Evolutionary conservation across 768 basidiomycete species (phyloP).

Genomic region (Boletus coccyginus): DNA sequence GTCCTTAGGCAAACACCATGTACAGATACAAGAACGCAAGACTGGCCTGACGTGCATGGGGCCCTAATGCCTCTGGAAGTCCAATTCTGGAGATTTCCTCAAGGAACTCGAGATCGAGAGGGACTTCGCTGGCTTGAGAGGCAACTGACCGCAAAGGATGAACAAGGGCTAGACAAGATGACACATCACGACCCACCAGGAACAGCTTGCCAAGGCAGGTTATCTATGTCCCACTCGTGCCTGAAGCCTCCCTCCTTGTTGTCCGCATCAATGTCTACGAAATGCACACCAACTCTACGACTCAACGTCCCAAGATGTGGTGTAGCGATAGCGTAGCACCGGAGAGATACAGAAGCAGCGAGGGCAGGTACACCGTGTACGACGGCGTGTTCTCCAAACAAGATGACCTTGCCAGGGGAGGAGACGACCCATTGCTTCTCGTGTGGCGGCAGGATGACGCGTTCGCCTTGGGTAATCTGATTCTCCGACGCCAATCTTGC

Average conservation of each 20-base stretch:
- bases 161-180: background rate
- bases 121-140: conserved; percentile 23
- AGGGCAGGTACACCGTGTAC: conserved; percentile 98
- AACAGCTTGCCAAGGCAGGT: conserved; percentile 77
- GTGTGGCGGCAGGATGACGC: conserved; percentile 11
- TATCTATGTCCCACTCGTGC: conserved; percentile 75
- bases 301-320: conserved; percentile 59
- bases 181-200: conserved; percentile 30
- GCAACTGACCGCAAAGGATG: conserved; percentile 3
- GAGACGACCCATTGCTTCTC: conserved; percentile 81
- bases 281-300: conserved; percentile 55
- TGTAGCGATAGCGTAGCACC: conserved; percentile 85
- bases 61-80: conserved; percentile 30
- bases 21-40: conserved; percentile 92
- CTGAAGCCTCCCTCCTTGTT: conserved; percentile 46
- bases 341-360: conserved; percentile 91
- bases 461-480: conserved; percentile 8
- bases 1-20: conserved; percentile 58
- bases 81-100: conserved; percentile 58
- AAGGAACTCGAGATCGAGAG: conserved; percentile 71
- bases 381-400: conserved; percentile 98
- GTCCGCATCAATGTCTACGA: conserved; percentile 63
- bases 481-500: conserved; percentile 55
- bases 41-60: conserved; percentile 45
- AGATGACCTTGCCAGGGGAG: conserved; percentile 95